Base-by-base conservation (phyloP, 2,329 filamentous ascomycete genomes). In the Grosmannia huntii region DNA sequence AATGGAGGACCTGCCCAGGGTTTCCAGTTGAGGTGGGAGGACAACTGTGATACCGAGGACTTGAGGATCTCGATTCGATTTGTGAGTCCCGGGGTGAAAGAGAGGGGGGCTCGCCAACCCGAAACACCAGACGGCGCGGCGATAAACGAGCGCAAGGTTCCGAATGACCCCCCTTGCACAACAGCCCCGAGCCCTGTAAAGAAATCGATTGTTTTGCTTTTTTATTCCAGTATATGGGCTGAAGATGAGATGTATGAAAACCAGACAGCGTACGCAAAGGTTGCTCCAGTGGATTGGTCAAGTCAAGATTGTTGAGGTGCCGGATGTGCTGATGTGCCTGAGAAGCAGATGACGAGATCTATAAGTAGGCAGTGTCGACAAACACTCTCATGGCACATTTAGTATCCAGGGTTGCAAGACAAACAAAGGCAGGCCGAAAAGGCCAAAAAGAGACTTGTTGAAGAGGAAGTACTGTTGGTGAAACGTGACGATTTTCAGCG, bases 51-150 rank as follows among this genome's bases (percentile, higher is more conserved):
- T 46, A 36, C 23, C 21, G 46, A 23, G 21, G 19, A 54, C 11
- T 16, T 21, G 14, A 36, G n/a, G 27, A 44, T 53, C 12, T 21
- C 10, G 36, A 36, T 44, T 54, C 36, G 36, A 44, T 6, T 38
- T 19, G 38, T 21, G 19, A 9, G 23, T 46, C n/a, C 46, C 28
- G 21, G 36, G 36, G 23, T 36, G 33, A 27, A 46, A 25, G 33
- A 38, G 50, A 31, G 56, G 36, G 56, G 57, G 51, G 58, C 59
- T 63, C 58, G 58, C 62, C 57, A 63, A 62, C 59, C 61, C 62
- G 62, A 63, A 62, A 63, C 61, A 61, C 59, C 55, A 59, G 51
- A 55, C 59, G 55, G 62, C 53, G 58, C 60, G 54, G 58, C 57
- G 59, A 62, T 59, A 58, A 56, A 56, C 53, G 56, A 57, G 56